phyloP scores from a whole-genome alignment of 2,329 filamentous ascomycete genomes.

The Parastagonospora nodorum region DNA sequence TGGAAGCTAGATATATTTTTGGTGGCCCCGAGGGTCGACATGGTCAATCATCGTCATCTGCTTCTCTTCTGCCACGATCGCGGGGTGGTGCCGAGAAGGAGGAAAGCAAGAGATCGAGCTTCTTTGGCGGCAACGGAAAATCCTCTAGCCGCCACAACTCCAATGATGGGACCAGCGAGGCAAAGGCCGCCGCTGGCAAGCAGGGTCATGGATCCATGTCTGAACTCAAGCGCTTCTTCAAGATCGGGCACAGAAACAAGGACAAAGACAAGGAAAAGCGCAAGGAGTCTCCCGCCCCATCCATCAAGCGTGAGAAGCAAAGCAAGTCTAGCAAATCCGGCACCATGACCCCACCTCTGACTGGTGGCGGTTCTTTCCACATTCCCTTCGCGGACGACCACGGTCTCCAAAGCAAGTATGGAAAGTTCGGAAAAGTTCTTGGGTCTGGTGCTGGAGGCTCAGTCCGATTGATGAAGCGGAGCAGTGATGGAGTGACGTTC shows the following conservation, averaged over 20 bases:
- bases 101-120: constrained; percentile 58
- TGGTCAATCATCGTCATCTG: constrained; percentile 42
- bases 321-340: constrained; percentile 52
- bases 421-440: constrained; percentile 91
- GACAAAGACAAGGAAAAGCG: constrained; percentile 56
- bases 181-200: constrained; percentile 25
- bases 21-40: constrained; percentile 70
- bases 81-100: constrained; percentile 45
- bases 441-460: constrained; percentile 94
- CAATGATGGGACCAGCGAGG: constrained; percentile 46
- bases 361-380: constrained; percentile 32
- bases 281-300: constrained; percentile 66
- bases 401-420: constrained; percentile 87
- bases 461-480: constrained; percentile 90
- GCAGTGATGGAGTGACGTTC: constrained; percentile 89
- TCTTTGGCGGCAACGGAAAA: constrained; percentile 57
- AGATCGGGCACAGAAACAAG: constrained; percentile 69
- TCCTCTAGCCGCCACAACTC: constrained; percentile 50
- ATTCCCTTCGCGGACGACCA: constrained; percentile 95
- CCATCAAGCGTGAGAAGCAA: constrained; percentile 57
- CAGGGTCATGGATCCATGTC: constrained; percentile 80
- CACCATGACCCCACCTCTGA: constrained; percentile 45
- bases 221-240: constrained; percentile 96
- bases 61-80: constrained; percentile 52
- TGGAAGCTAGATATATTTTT: constrained; percentile 87